Conservation (phyloP, 208 protist species). For the Trypanosoma platydactyli region DNA sequence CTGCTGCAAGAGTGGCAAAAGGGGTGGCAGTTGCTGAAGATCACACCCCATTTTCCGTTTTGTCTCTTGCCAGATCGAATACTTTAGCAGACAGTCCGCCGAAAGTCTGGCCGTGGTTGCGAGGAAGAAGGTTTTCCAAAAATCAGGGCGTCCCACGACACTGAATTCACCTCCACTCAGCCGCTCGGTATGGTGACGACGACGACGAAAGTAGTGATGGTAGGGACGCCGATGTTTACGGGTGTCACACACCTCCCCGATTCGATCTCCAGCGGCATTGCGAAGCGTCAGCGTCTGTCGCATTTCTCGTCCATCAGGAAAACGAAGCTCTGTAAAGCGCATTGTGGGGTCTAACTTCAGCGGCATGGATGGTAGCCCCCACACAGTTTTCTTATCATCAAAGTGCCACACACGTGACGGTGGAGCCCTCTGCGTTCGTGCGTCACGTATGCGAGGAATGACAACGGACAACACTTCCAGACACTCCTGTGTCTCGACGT, state of each 20-base stretch:
- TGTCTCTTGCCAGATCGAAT: background rate
- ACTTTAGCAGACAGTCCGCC: background rate
- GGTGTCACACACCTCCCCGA: background rate
- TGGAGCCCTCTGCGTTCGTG: background rate
- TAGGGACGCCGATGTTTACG: background rate
- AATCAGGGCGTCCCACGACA: background rate
- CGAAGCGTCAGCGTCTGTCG: slow-evolving; percentile 22
- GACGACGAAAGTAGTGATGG: background rate
- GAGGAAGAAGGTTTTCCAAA: background rate
- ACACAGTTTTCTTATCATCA: too few relatives aligned
- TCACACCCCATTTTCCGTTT: background rate
- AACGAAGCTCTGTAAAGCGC: slow-evolving; percentile 9
- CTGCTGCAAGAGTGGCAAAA: background rate
- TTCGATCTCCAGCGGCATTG: slow-evolving; percentile 15
- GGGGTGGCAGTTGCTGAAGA: background rate
- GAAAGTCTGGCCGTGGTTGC: slow-evolving; percentile 1
- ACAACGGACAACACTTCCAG: slow-evolving; percentile 1
- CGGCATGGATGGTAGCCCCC: too few relatives aligned
- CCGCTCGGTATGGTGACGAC: background rate
- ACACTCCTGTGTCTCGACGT: background rate
- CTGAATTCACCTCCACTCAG: background rate
- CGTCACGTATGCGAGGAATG: background rate
- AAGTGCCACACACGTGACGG: background rate
- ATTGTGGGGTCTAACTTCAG: background rate
- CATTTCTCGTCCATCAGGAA: slow-evolving; percentile 23